Conservation (phyloP, 345 rosid species). For the Eucalyptus sideroxylon region DNA sequence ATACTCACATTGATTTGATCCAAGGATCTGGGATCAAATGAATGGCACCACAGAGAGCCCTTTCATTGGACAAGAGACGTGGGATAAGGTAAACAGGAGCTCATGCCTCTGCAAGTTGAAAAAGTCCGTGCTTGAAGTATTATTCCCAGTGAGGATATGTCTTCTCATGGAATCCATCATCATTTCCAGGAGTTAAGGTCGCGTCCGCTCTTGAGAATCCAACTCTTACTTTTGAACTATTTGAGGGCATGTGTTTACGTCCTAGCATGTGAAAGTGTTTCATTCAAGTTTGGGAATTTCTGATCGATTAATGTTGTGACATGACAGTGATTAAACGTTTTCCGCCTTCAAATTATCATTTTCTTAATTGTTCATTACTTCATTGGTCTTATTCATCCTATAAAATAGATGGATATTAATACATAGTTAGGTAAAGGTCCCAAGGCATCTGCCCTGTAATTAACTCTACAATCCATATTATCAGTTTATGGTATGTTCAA, state of each 20-base stretch:
- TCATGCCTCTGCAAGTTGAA: neutral
- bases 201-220: neutral
- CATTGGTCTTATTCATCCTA: neutral
- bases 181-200: neutral
- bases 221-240: neutral
- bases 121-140: neutral
- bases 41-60: neutral
- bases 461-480: neutral
- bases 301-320: neutral
- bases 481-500: neutral
- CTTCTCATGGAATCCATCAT: neutral
- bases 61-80: neutral
- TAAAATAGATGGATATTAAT: neutral
- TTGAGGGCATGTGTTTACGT: neutral
- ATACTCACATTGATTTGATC: neutral
- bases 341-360: neutral
- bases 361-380: neutral
- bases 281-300: neutral
- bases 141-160: neutral
- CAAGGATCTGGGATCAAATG: neutral
- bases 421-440: neutral
- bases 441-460: neutral
- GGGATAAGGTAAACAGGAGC: neutral
- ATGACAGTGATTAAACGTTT: neutral
- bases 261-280: neutral